A percentile compares a stretch with the other conserved stretches of the same genome.
Evolutionary conservation across 164 flowering plant species (phyloP).

Genomic region (Magnolia officinalis): DNA sequence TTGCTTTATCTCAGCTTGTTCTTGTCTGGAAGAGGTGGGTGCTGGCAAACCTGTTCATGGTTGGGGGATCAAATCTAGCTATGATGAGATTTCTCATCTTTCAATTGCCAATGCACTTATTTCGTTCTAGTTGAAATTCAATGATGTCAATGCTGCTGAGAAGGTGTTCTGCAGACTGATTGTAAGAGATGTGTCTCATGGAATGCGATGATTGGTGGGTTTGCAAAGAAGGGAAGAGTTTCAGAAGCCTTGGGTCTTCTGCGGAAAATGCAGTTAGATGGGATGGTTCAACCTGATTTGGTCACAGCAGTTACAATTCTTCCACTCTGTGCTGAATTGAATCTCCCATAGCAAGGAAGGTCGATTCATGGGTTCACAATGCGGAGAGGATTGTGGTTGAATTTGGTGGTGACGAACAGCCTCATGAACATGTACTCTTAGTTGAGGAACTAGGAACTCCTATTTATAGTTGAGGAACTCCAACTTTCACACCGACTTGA

Average conservation of each 20-base stretch:
- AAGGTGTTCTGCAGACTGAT: slow-evolving; percentile 23
- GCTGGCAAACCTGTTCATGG: slow-evolving; percentile 32
- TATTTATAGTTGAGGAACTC: no score
- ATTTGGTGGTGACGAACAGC: slow-evolving; percentile 26
- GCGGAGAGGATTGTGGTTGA: slow-evolving; percentile 23
- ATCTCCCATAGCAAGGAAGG: slow-evolving; percentile 33
- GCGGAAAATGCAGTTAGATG: slow-evolving; percentile 31
- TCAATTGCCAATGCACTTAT: slow-evolving; percentile 44
- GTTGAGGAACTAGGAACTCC: no score
- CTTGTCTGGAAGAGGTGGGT: slow-evolving; percentile 24
- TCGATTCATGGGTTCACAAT: slow-evolving; percentile 34
- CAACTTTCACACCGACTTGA: no score
- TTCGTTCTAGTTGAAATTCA: slow-evolving; percentile 35
- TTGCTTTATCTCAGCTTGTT: slow-evolving; percentile 36
- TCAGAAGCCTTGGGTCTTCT: slow-evolving; percentile 33
- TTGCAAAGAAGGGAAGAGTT: slow-evolving; percentile 25
- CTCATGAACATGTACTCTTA: slow-evolving; percentile 39
- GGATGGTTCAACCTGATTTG: slow-evolving; percentile 28
- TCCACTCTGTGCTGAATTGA: slow-evolving; percentile 29
- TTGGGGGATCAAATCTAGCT: slow-evolving; percentile 29
- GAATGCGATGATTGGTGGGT: slow-evolving; percentile 46
- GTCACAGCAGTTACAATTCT: slow-evolving; percentile 33
- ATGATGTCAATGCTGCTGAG: slow-evolving; percentile 30
- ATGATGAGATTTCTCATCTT: slow-evolving; percentile 13
- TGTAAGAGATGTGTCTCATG: slow-evolving; percentile 37